These are phyloP conservation scores for Geranium incanum DNA, from an alignment of 441 rosid genomes.

Conservation along the genomic window DNA sequence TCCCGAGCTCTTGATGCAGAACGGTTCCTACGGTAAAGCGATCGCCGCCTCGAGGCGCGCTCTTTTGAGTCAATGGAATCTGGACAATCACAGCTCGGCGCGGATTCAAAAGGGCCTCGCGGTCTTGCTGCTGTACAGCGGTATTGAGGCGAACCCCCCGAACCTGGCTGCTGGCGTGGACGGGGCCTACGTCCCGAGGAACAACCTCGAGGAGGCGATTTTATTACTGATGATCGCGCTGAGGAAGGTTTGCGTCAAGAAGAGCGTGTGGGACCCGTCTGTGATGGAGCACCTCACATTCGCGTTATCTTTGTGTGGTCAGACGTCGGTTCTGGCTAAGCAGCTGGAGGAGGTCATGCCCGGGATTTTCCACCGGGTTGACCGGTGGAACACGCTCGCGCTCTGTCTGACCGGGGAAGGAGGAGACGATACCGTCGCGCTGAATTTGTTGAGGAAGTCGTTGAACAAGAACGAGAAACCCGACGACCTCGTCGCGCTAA, in stretches of 20 bases:
- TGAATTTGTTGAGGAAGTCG: conserved; percentile 75
- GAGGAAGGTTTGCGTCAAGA: conserved; percentile 56
- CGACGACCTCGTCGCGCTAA: conserved; percentile 53
- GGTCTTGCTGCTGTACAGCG: conserved; percentile 68
- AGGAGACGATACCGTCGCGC: conserved; percentile 48
- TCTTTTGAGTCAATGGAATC: conserved; percentile 80
- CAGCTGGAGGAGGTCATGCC: conserved; percentile 79
- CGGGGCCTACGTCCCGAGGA: conserved; percentile 70
- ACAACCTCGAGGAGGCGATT: conserved; percentile 86
- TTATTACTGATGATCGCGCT: conserved; percentile 75
- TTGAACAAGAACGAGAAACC: conserved; percentile 69
- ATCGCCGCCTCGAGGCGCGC: conserved; percentile 72
- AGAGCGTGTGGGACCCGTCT: conserved; percentile 72
- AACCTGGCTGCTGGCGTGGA: conserved; percentile 66
- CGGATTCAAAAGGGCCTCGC: conserved; percentile 81
- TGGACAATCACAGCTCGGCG: conserved; percentile 60
- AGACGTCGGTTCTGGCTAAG: conserved; percentile 63
- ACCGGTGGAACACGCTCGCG: conserved; percentile 77
- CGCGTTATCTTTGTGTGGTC: conserved; percentile 67
- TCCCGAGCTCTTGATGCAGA: conserved; percentile 74
- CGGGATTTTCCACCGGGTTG: conserved; percentile 68
- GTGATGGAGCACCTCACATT: conserved; percentile 72
- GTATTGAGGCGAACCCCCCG: conserved; percentile 72
- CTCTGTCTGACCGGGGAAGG: conserved; percentile 54
- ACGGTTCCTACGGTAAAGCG: conserved; percentile 58